These are phyloP conservation scores for Endocarpon pusillum DNA, from an alignment of 495 filamentous ascomycete genomes.

Conservation along the genomic window DNA sequence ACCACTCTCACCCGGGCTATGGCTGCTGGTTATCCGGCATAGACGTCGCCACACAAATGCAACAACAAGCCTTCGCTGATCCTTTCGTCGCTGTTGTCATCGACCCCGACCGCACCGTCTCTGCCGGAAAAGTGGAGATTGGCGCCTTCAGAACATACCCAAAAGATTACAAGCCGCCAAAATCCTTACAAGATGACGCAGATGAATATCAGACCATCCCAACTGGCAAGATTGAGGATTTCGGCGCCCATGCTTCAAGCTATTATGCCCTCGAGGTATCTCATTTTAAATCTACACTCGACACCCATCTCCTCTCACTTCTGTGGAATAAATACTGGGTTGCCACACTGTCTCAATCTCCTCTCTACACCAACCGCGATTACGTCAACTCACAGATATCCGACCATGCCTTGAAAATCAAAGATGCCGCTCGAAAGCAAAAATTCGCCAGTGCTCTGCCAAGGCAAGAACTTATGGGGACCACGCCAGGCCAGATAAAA, in stretches of 20 bases:
- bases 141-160: slow-evolving; percentile 91
- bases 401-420: slow-evolving; percentile 68
- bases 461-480: too few relatives aligned
- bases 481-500: too few relatives aligned
- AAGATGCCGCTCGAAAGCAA: slow-evolving; percentile 36
- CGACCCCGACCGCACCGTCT: slow-evolving; percentile 92
- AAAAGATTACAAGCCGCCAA: slow-evolving; percentile 45
- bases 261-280: slow-evolving; percentile 88
- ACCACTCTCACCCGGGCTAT: slow-evolving; percentile 94
- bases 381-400: slow-evolving; percentile 84
- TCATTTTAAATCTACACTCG: slow-evolving; percentile 84
- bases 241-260: slow-evolving; percentile 73
- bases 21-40: slow-evolving; percentile 97
- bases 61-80: slow-evolving; percentile 67
- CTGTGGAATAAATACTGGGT: slow-evolving; percentile 99
- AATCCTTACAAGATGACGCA: slow-evolving; percentile 22
- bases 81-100: slow-evolving; percentile 95
- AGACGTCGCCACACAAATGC: slow-evolving; percentile 74
- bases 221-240: slow-evolving; percentile 82
- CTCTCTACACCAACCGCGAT: slow-evolving; percentile 82
- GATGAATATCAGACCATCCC: slow-evolving; percentile 64
- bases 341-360: slow-evolving; percentile 86
- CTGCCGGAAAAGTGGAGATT: slow-evolving; percentile 89
- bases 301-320: slow-evolving; percentile 65
- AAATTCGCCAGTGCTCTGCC: slow-evolving; percentile 18